These are phyloP conservation scores for Myrica gale DNA, from an alignment of 306 rosid species.

Conservation along the genomic window DNA sequence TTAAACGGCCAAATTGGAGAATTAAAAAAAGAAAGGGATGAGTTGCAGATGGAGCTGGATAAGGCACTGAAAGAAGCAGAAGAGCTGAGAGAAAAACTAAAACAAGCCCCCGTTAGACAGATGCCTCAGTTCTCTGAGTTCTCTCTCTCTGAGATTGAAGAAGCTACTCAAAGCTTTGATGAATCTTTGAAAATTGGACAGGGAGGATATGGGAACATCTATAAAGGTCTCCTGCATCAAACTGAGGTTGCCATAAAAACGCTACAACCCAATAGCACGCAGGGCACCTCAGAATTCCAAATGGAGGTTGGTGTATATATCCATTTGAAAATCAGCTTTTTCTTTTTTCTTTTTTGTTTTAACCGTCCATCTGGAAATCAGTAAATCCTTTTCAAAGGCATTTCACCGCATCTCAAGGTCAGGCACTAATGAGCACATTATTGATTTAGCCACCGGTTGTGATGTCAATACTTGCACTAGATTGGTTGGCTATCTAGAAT, in stretches of 20 bases:
- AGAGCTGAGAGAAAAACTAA: background rate
- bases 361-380: too few species aligned
- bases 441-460: background rate
- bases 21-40: slow-evolving; percentile 24
- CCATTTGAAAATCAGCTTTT: too few species aligned
- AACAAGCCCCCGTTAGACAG: background rate
- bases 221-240: slow-evolving; percentile 39
- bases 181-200: slow-evolving; percentile 50
- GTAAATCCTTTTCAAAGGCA: too few species aligned
- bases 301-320: background rate
- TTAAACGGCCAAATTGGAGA: slow-evolving; percentile 56
- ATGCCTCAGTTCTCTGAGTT: slow-evolving; percentile 40
- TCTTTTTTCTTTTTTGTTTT: too few species aligned
- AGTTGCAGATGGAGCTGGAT: background rate
- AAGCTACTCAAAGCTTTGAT: slow-evolving; percentile 44
- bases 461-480: background rate
- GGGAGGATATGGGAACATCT: slow-evolving; percentile 56
- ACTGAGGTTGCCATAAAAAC: background rate
- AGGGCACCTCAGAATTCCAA: background rate
- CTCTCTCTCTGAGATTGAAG: slow-evolving; percentile 43
- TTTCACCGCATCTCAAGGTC: too few species aligned
- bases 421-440: too few species aligned
- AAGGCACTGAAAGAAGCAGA: background rate
- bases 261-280: background rate
- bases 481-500: background rate